phyloP scores from a whole-genome alignment of 805 yeast genomes.

The Candida michaelii region DNA sequence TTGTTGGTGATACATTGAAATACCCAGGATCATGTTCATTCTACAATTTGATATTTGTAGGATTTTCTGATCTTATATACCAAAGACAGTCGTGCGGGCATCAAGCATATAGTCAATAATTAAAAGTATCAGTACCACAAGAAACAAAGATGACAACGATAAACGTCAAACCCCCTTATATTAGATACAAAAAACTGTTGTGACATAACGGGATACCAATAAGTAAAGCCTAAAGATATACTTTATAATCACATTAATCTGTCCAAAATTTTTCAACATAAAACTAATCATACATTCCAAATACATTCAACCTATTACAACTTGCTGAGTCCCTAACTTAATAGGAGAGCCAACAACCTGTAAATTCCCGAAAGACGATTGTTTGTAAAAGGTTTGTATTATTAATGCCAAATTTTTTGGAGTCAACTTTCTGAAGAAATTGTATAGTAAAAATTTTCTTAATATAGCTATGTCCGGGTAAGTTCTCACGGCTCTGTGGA shows the following conservation, averaged over 20 bases:
- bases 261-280: constrained; percentile 17
- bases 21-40: too few relatives aligned
- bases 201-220: constrained; percentile 20
- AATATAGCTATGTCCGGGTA: constrained; percentile 8
- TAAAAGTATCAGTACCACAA: too few relatives aligned
- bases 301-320: neutral
- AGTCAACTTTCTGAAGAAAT: constrained; percentile 17
- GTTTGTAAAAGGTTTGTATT: neutral
- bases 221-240: constrained; percentile 14
- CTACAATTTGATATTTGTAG: too few relatives aligned
- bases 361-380: constrained; percentile 8
- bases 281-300: constrained; percentile 4
- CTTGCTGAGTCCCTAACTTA: constrained; percentile 17
- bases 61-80: too few relatives aligned
- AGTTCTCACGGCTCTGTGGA: neutral
- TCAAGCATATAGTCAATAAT: too few relatives aligned
- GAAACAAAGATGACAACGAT: too few relatives aligned
- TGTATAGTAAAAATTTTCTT: neutral
- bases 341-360: constrained; percentile 15
- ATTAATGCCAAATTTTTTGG: constrained; percentile 17
- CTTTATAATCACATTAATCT: constrained; percentile 18
- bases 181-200: constrained; percentile 12
- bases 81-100: too few relatives aligned
- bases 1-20: too few relatives aligned
- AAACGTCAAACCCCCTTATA: too few relatives aligned